These are phyloP conservation scores for Mikania micrantha DNA, from an alignment of 129 eudicot species.

Conservation along the genomic window DNA sequence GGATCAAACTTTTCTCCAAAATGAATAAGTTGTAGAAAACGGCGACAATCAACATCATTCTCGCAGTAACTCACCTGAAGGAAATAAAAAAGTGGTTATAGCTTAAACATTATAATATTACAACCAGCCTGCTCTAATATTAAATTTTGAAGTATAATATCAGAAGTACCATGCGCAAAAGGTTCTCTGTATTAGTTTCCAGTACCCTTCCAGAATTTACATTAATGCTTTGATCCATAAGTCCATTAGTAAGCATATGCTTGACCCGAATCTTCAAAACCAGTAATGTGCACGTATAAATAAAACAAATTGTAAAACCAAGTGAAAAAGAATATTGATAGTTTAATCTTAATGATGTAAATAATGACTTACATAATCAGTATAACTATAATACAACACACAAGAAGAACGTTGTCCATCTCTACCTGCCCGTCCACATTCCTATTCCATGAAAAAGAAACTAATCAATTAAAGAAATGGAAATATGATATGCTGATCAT, in stretches of 20 bases:
- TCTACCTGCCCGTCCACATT: slow-evolving; percentile 99
- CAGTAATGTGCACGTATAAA: not conserved
- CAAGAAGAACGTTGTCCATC: slow-evolving; percentile 87
- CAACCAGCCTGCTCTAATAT: not conserved
- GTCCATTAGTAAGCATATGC: slow-evolving; percentile 89
- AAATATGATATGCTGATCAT: not conserved
- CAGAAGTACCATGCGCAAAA: slow-evolving; percentile 67
- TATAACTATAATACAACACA: slow-evolving; percentile 75
- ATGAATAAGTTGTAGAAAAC: slow-evolving; percentile 82
- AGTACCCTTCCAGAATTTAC: slow-evolving; percentile 57
- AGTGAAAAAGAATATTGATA: no score
- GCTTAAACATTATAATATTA: not conserved
- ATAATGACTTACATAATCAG: slow-evolving; percentile 73
- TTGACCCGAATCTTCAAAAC: slow-evolving; percentile 75
- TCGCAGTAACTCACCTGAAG: slow-evolving; percentile 89
- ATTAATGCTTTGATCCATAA: slow-evolving; percentile 52
- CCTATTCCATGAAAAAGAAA: slow-evolving; percentile 31
- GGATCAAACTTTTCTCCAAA: slow-evolving; percentile 90
- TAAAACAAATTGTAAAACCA: not conserved
- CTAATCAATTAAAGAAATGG: not conserved
- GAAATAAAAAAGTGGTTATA: slow-evolving; percentile 1
- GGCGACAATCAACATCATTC: slow-evolving; percentile 91
- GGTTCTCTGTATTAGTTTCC: slow-evolving; percentile 83
- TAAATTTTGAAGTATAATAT: not conserved
- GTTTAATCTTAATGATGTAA: not conserved